Percentiles rank a stretch among this genome's conserved stretches.
Conservation (phyloP, 129 eudicot species). For the Centella asiatica region DNA sequence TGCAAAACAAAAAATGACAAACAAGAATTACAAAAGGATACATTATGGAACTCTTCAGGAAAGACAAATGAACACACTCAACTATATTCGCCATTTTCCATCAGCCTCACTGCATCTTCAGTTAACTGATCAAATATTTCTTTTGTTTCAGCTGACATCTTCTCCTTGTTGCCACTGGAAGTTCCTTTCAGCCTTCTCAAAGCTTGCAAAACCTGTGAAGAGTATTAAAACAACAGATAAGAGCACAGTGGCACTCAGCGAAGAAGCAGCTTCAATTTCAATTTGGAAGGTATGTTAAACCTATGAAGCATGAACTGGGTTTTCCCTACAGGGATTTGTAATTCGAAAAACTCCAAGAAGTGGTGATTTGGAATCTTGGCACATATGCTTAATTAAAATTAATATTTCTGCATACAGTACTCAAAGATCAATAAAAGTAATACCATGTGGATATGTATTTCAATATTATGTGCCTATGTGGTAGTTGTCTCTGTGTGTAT, state of each 20-base stretch:
- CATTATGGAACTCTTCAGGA: neutral
- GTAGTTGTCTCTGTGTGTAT: too few relatives aligned
- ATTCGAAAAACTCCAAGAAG: too few relatives aligned
- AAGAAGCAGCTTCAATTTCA: too few relatives aligned
- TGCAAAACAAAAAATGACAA: constrained; percentile 22
- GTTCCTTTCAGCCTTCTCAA: constrained; percentile 86
- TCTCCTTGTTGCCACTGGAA: constrained; percentile 66
- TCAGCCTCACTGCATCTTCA: constrained; percentile 83
- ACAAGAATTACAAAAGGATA: constrained; percentile 7
- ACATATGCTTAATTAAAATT: too few relatives aligned
- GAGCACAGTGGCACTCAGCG: too few relatives aligned
- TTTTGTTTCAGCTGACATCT: constrained; percentile 84
- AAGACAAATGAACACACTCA: constrained; percentile 25
- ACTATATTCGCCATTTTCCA: constrained; percentile 97
- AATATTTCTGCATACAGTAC: too few relatives aligned
- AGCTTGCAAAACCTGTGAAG: constrained; percentile 67
- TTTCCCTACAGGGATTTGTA: too few relatives aligned
- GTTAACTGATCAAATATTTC: constrained; percentile 81
- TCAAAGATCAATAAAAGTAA: too few relatives aligned
- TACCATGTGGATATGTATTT: too few relatives aligned
- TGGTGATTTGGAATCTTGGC: too few relatives aligned
- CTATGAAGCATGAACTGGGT: too few relatives aligned
- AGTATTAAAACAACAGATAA: neutral
- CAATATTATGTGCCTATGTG: too few relatives aligned
- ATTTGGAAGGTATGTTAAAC: neutral